Percentiles rank a stretch among this genome's conserved stretches.
These are phyloP conservation scores for Kodamaea laetipori DNA, from an alignment of 805 yeast genomes.

Conservation along the genomic window DNA sequence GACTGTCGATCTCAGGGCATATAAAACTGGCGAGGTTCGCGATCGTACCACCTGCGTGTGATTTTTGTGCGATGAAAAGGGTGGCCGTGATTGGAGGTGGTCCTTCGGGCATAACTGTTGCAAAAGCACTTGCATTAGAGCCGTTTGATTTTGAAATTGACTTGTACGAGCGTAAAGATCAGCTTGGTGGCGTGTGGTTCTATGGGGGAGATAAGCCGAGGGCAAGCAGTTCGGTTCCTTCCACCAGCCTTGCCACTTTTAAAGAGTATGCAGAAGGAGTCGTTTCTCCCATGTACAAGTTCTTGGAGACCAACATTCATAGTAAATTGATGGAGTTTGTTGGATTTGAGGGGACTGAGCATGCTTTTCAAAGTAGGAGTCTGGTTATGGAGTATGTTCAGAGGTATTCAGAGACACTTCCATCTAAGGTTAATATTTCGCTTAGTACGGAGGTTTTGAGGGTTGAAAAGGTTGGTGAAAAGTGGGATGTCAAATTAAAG, in stretches of 20 bases:
- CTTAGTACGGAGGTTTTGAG: constrained; percentile 16
- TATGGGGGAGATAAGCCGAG: constrained; percentile 26
- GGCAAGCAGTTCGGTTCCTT: constrained; percentile 3
- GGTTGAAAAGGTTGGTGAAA: constrained; percentile 16
- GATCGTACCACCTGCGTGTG: not conserved
- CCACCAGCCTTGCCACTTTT: not conserved
- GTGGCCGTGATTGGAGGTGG: constrained; percentile 31
- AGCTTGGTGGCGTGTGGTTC: constrained; percentile 48
- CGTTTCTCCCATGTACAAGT: constrained; percentile 27
- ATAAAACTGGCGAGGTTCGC: too few species aligned
- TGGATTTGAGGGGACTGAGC: constrained; percentile 29
- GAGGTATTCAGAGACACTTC: constrained; percentile 20
- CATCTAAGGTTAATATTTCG: constrained; percentile 12
- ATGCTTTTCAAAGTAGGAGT: constrained; percentile 20
- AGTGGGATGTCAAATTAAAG: constrained; percentile 14
- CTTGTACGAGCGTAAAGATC: constrained; percentile 42
- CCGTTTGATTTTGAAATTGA: constrained; percentile 31
- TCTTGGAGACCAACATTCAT: constrained; percentile 42
- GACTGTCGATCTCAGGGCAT: too few species aligned
- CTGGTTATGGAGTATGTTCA: constrained; percentile 23
- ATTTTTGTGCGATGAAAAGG: constrained; percentile 8
- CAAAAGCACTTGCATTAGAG: constrained; percentile 26
- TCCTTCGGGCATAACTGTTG: constrained; percentile 28
- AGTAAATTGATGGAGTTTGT: constrained; percentile 49
- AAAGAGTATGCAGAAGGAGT: constrained; percentile 12